Evolutionary conservation across 2,329 filamentous ascomycete species (phyloP).

Genomic region (Verticillium nubilum): DNA sequence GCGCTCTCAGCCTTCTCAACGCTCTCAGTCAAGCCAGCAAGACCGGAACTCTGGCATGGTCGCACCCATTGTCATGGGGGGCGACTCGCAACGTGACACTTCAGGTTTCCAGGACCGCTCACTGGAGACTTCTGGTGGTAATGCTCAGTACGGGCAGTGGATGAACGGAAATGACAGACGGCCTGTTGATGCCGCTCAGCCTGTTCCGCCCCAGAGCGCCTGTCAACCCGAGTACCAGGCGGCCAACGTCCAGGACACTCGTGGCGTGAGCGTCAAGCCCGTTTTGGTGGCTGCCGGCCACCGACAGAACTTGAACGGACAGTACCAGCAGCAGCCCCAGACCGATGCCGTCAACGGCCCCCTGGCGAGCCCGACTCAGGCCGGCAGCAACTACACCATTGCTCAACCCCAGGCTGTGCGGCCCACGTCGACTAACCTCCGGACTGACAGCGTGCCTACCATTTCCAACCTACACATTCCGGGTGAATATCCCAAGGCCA

Average conservation of each 20-base stretch:
- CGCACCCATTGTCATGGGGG: background rate
- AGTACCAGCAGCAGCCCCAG: background rate
- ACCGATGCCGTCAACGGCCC: background rate
- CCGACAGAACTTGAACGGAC: background rate
- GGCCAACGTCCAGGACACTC: background rate
- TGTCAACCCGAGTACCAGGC: background rate
- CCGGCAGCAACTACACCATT: background rate
- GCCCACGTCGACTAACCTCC: slow-evolving; percentile 17
- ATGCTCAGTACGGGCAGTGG: slow-evolving; percentile 9
- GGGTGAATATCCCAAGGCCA: slow-evolving; percentile 53
- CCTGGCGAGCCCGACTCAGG: background rate
- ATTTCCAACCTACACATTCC: slow-evolving; percentile 66
- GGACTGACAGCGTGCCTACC: slow-evolving; percentile 42
- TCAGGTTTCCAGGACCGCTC: background rate
- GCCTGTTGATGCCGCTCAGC: background rate
- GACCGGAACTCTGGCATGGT: background rate
- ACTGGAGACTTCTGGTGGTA: slow-evolving; percentile 8
- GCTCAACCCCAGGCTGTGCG: slow-evolving; percentile 12
- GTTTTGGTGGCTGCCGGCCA: background rate
- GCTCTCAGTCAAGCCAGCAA: background rate
- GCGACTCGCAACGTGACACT: background rate
- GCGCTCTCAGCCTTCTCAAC: background rate
- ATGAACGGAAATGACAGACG: slow-evolving; percentile 3
- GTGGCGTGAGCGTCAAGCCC: background rate
- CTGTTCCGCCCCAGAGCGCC: background rate